Base-by-base conservation (phyloP, 2,329 filamentous ascomycete genomes). In the Curvularia verruculosa region DNA sequence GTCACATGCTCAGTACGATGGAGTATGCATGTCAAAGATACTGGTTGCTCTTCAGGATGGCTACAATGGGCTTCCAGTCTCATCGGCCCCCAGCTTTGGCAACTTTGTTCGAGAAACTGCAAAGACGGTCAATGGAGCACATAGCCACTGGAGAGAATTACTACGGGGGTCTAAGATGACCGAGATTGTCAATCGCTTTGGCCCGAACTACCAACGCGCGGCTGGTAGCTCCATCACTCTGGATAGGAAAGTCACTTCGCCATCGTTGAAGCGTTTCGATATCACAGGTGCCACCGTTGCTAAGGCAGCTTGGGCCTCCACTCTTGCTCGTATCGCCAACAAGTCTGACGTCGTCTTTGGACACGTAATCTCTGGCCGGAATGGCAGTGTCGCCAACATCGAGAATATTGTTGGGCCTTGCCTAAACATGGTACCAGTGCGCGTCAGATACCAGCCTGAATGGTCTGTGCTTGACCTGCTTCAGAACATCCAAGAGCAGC, bases 221-320 rank as follows among this genome's bases (percentile, higher is more conserved):
- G 70, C 67, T 12, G 69, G 71, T 12, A 54, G 49, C n/a, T 71
- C 70, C 1, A 60, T 73, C 19, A 71, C 66, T 0, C 64, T 75
- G 12, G 71, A 67, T 34, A 61, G 67, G 29, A 68, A 49, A 31
- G 58, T 72, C 9, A 66, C 59, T 2, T 60, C 67, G 5, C 64
- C 64, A 5, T 59, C 55, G 13, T 45, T 72, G 19, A 65, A 66
- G 3, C 59, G 66, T 19, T 49, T 69, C 58, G 72, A 74, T 61
- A 74, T 78, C 48, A 78, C 77, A 8, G 68, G 68, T 9, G 79
- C 80, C 7, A 81, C 78, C 0, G 52, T 81, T 19, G 67, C 81
- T 63, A 81, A 81, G 53, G 78, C 77, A n/a, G 79, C 80, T 0
- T 82, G 80, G 80, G 74, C 79, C 0, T 62, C 70, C 1, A 75